phyloP scores from a whole-genome alignment of 768 basidiomycete species.

The Roridomyces roridus region DNA sequence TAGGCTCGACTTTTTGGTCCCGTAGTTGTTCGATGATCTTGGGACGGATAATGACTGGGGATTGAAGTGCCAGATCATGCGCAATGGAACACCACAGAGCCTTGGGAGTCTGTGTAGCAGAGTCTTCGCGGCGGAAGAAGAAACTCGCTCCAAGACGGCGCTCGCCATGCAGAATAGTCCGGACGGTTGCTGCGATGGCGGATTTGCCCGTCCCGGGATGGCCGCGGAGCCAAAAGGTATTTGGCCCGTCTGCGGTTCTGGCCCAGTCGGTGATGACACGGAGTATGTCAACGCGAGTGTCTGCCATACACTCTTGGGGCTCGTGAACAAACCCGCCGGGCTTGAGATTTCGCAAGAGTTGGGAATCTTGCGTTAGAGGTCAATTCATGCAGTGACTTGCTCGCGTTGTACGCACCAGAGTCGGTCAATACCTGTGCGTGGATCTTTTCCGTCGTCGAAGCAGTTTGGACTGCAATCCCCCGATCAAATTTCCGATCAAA shows the following conservation, averaged over 20 bases:
- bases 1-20: neutral
- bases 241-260: constrained; percentile 1
- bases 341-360: neutral
- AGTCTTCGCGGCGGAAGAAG: constrained; percentile 14
- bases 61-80: constrained; percentile 11
- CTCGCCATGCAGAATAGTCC: neutral
- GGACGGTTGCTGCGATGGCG: neutral
- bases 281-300: constrained; percentile 2
- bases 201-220: constrained; percentile 12
- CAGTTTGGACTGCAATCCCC: constrained; percentile 29
- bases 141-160: neutral
- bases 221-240: constrained; percentile 10
- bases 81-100: constrained; percentile 17
- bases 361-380: neutral
- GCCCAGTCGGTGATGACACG: neutral
- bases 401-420: too few relatives aligned
- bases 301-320: neutral
- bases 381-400: too few relatives aligned
- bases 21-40: neutral
- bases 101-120: neutral
- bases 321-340: neutral
- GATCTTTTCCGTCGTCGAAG: constrained; percentile 3
- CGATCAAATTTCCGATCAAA: constrained; percentile 33
- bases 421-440: constrained; percentile 19
- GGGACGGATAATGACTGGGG: neutral